Evolutionary conservation across 495 filamentous ascomycete species (phyloP), one percentile per base, ranked within the genome.

Genomic region (Sordaria brevicollis): DNA sequence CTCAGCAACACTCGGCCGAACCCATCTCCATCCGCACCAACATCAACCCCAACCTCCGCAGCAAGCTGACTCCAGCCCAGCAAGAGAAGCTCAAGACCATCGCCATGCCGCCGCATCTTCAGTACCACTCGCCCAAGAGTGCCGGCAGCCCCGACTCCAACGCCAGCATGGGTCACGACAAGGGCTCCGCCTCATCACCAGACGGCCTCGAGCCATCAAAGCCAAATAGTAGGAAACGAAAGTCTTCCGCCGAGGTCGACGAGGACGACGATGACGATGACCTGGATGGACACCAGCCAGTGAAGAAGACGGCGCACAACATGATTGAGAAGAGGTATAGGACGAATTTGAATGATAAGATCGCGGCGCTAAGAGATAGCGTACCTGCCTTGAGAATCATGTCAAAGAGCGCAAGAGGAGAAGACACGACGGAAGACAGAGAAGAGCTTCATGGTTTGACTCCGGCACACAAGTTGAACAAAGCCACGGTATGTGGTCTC

Each of bases 321-420:
- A 93, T 97, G 85, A 96, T 99, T 70, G 94, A 99, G 80, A 97
- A 97, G 82, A 85, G 94, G 69, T 99, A 99, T 78, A 89, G 94
- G 70, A 96, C 90, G 21, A 99, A 99, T 76, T 82, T 99, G 67
- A 97, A 97, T 73, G 94, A 97, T 73, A 99, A 97, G 81, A 97
- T 99, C 73, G 90, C 92, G 67, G 93, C 93, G 62, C 81, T 99
- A 67, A 84, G 93, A 74, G 92, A 96, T 77, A 93, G 92, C 76
- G 91, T 99, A 6, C 94, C 94, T 1, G 93, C 90, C 75, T 83
- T 97, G 35, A 87, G 93, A 36, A 87, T 91, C 69, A 90, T 91
- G 83, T 87, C 86, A 25, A 92, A 90, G 79, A 89, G 84, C 73
- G 83, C 82, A 35, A 82, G 82, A 54, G 90, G 91, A 15, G 89